Percentiles rank a stretch among this genome's conserved stretches.
phyloP scores from a whole-genome alignment of 495 filamentous ascomycete species.

The Aspergillus coremiiformis region DNA sequence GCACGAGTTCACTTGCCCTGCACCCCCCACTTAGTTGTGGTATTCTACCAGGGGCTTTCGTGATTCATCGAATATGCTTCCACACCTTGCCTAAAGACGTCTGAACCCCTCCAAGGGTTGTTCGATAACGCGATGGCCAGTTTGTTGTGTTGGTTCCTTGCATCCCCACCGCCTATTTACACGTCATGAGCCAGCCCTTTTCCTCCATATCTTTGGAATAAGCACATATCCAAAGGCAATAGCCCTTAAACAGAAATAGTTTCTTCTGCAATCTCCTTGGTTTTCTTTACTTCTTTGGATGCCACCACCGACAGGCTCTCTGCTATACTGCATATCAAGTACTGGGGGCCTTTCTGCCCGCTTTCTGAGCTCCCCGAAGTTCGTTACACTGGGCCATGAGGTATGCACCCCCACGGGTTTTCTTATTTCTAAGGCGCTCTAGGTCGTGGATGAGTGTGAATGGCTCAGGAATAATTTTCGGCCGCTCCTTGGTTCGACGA shows the following conservation, averaged over 20 bases:
- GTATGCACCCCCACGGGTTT: conserved; percentile 1
- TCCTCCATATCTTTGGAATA: neutral
- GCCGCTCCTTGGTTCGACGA: neutral
- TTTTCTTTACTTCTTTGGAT: neutral
- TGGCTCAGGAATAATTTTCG: neutral
- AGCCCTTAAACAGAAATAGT: neutral
- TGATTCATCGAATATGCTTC: neutral
- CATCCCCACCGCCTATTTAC: conserved; percentile 10
- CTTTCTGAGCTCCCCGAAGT: neutral
- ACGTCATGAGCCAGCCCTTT: conserved; percentile 6
- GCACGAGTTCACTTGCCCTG: neutral
- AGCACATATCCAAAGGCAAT: neutral
- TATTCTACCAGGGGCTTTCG: neutral
- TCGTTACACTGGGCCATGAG: neutral
- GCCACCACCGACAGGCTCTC: neutral
- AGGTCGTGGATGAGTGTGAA: neutral
- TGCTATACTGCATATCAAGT: neutral
- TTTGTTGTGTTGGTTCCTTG: neutral
- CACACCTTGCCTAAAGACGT: neutral
- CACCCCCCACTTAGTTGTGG: neutral
- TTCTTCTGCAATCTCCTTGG: no score
- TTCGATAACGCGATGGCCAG: neutral
- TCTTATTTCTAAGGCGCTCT: neutral
- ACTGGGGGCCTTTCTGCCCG: neutral
- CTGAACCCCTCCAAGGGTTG: neutral